Evolutionary conservation across 306 rosid genomes (phyloP).

Genomic region (Medicago truncatula): DNA sequence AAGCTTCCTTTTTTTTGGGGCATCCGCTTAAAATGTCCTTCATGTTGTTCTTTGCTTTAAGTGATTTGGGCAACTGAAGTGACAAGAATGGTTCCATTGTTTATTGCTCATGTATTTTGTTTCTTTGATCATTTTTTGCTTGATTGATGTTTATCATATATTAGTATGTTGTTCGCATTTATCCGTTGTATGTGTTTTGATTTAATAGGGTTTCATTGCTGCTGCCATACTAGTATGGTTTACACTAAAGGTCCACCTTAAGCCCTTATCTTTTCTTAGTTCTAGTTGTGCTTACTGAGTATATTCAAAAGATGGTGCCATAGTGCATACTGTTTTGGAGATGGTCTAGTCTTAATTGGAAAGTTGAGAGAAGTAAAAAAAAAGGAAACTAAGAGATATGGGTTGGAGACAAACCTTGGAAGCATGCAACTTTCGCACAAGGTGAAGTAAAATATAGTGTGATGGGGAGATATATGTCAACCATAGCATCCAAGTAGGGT

Average conservation of each 20-base stretch:
- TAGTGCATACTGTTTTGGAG: background rate
- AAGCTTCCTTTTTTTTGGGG: background rate
- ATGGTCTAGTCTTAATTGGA: background rate
- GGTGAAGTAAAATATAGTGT: background rate
- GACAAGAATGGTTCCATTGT: conserved; percentile 21
- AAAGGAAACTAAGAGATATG: background rate
- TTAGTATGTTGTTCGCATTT: conserved; percentile 18
- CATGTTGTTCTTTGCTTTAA: background rate
- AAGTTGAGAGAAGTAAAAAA: background rate
- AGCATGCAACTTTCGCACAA: background rate
- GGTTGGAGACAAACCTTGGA: background rate
- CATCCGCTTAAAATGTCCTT: conserved; percentile 20
- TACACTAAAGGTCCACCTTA: background rate
- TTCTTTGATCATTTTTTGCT: conserved; percentile 25
- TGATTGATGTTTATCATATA: background rate
- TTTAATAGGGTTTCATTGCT: background rate
- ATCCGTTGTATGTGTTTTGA: background rate
- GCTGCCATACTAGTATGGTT: background rate
- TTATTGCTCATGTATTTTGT: conserved; percentile 15
- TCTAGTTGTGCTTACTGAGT: background rate
- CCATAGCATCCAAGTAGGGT: conserved; percentile 13
- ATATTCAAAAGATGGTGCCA: conserved; percentile 1
- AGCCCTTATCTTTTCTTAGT: background rate
- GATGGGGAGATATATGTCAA: background rate
- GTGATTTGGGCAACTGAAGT: conserved; percentile 11